Evolutionary conservation across 495 filamentous ascomycete species (phyloP).

Genomic region (Xylaria sp.): DNA sequence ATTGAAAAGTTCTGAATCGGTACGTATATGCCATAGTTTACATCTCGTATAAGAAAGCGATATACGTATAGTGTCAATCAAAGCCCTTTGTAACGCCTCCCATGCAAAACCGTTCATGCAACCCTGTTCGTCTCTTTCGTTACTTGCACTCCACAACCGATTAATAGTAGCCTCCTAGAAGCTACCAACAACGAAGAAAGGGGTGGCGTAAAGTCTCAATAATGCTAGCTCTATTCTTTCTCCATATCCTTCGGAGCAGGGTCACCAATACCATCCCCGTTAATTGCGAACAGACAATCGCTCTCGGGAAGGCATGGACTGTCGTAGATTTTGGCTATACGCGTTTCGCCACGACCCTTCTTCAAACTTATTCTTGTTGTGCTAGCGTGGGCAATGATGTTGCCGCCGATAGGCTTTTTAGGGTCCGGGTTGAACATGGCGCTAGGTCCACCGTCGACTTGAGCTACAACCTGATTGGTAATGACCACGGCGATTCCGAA

Average conservation of each 20-base stretch:
- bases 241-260: constrained; percentile 95
- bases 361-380: constrained; percentile 90
- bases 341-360: constrained; percentile 93
- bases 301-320: constrained; percentile 96
- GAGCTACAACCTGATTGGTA: constrained; percentile 97
- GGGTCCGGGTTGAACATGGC: constrained; percentile 99
- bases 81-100: constrained; percentile 25
- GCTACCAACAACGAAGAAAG: neutral
- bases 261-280: constrained; percentile 95
- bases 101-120: constrained; percentile 24
- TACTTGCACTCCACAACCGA: neutral
- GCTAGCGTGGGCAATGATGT: constrained; percentile 97
- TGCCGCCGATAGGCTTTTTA: constrained; percentile 98
- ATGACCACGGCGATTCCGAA: constrained; percentile 99
- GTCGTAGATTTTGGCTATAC: constrained; percentile 98
- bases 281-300: constrained; percentile 96
- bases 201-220: neutral
- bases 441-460: constrained; percentile 93
- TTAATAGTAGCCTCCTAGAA: neutral
- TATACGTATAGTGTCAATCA: constrained; percentile 17
- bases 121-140: constrained; percentile 19
- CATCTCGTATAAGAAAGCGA: constrained; percentile 1
- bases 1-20: neutral
- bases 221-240: constrained; percentile 55
- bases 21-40: neutral